These are phyloP conservation scores for Exophiala sp. DNA, from an alignment of 2,329 filamentous ascomycete species.

Conservation along the genomic window DNA sequence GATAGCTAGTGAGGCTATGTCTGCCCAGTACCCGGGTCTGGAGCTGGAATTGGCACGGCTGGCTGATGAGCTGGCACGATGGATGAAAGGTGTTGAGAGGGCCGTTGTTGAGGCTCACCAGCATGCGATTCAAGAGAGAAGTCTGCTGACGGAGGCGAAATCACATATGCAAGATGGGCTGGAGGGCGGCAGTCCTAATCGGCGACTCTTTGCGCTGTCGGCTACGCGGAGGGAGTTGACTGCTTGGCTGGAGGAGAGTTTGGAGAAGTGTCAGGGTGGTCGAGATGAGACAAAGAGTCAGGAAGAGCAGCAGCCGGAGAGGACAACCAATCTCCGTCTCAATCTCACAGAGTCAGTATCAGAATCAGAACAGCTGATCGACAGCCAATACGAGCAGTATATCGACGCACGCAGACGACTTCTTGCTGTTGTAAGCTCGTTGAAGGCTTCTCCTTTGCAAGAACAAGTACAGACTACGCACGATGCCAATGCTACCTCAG, in stretches of 20 bases:
- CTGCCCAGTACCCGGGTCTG: background rate
- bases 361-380: constrained; percentile 10
- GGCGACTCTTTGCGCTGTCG: constrained; percentile 11
- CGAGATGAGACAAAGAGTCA: background rate
- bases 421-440: constrained; percentile 1
- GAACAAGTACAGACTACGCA: background rate
- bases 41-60: background rate
- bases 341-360: too few relatives aligned
- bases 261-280: constrained; percentile 18
- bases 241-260: constrained; percentile 22
- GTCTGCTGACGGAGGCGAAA: constrained; percentile 8
- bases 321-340: too few relatives aligned
- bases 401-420: constrained; percentile 18
- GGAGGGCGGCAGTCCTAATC: background rate
- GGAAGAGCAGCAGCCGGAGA: too few relatives aligned
- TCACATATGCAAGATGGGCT: background rate
- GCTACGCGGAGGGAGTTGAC: constrained; percentile 19
- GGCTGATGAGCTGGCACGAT: background rate
- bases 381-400: constrained; percentile 22
- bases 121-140: constrained; percentile 12
- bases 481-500: background rate
- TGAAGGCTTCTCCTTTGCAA: constrained; percentile 5
- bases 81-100: constrained; percentile 20
- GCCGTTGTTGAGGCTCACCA: constrained; percentile 23
- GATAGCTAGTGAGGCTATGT: background rate